phyloP scores from a whole-genome alignment of 768 basidiomycete species.

The Fibroporia radiculosa region DNA sequence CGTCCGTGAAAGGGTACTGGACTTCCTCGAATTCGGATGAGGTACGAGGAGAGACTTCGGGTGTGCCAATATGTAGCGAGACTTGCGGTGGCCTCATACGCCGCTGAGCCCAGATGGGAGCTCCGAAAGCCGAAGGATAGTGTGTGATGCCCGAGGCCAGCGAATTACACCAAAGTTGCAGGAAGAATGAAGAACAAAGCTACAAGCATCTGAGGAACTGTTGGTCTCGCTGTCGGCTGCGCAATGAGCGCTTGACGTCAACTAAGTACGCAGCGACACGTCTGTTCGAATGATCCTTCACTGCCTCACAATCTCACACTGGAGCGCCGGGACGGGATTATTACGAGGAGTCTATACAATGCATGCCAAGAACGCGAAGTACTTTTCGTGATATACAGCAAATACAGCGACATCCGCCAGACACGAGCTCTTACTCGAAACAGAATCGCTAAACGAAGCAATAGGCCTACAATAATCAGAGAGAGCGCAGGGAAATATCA shows the following conservation, averaged over 20 bases:
- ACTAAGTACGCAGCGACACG: slow-evolving; percentile 1
- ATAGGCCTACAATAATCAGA: slow-evolving; percentile 9
- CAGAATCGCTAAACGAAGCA: slow-evolving; percentile 1
- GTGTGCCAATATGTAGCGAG: slow-evolving; percentile 61
- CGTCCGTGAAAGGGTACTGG: slow-evolving; percentile 41
- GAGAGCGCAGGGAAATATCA: slow-evolving; percentile 6
- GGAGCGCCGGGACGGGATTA: neutral
- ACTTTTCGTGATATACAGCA: slow-evolving; percentile 14
- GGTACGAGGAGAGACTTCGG: slow-evolving; percentile 40
- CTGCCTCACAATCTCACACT: slow-evolving; percentile 1
- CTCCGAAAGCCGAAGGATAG: neutral
- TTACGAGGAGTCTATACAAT: neutral
- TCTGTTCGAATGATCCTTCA: slow-evolving; percentile 4
- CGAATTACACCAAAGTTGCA: neutral
- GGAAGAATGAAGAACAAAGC: no score
- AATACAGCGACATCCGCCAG: slow-evolving; percentile 12
- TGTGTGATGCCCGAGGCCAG: neutral
- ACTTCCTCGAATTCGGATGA: slow-evolving; percentile 71
- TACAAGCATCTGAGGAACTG: neutral
- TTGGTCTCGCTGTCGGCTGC: neutral
- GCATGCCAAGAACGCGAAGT: neutral
- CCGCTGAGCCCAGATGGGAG: neutral
- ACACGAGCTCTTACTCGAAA: neutral
- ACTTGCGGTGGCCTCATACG: slow-evolving; percentile 41
- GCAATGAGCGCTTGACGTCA: neutral